Evolutionary conservation across 257 asterid genomes (phyloP), one percentile per base, ranked within the genome.

Genomic region (Rhazya stricta): DNA sequence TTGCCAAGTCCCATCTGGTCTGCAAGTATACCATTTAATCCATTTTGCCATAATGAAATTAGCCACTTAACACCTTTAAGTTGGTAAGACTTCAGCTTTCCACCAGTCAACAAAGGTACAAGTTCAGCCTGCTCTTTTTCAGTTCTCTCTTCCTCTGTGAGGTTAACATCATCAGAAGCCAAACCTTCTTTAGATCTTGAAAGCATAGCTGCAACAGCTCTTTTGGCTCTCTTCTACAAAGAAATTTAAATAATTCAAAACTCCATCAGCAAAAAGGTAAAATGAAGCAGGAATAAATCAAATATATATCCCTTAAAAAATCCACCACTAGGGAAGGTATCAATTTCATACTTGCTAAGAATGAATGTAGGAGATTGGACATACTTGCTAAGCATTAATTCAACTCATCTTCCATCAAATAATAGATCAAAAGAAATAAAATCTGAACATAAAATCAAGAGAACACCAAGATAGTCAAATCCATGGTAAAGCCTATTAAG

Each of bases 1-100:
- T 95, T 92, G 13, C 99, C 99, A 62, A 95, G 96, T 66, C 99
- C 99, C 99, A 95, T 95, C 85, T 95, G 99, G 90, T 95, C 99
- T 50, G 99, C 98, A 46, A 92, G 96, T 84, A 95, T 95, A 63
- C 99, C 99, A 82, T 95, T 95, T 74, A 95, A 76, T 72, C 99
- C 99, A 83, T 95, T 95, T 88, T 95, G 99, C 99, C 98, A 95
- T 86, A 95, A 78, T 29, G 99, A 95, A 83, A 95, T 95, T 94
- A 95, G 86, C 99, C 99, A 95, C 80, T 95, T 95, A 57, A 95
- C 96, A 25, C 99, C 99, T 85, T 92, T 95, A 60, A 92, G 82
- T 76, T 95, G 99, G 81, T 92, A 95, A 62, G 88, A n/a, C 85
- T 95, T 95, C 86, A 95, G 79, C 78, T 87, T 89, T 74, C 99